Evolutionary conservation across 768 basidiomycete genomes (phyloP).

Genomic region (Phallus indusiatus): DNA sequence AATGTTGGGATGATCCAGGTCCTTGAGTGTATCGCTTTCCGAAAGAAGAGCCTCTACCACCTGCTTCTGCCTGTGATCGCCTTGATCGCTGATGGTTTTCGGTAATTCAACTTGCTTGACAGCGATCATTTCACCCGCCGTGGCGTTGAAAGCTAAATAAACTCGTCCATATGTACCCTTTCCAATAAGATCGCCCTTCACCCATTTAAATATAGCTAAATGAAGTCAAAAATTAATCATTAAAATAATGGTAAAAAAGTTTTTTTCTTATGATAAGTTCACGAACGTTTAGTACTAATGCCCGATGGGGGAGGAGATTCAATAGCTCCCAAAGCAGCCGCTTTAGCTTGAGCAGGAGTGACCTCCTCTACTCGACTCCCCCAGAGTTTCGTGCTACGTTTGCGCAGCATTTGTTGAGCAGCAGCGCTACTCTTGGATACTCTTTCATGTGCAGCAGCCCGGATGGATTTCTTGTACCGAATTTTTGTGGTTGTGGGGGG

Average conservation of each 20-base stretch:
- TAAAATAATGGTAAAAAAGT: background rate
- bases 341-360: conserved; percentile 58
- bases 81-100: conserved; percentile 82
- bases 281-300: conserved; percentile 59
- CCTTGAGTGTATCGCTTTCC: conserved; percentile 94
- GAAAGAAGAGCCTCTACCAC: conserved; percentile 89
- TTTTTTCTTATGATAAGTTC: conserved; percentile 1
- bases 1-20: conserved; percentile 93
- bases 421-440: conserved; percentile 55
- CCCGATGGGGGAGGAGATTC: conserved; percentile 48
- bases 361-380: conserved; percentile 91
- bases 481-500: conserved; percentile 33
- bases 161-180: conserved; percentile 96
- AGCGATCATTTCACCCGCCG: conserved; percentile 97
- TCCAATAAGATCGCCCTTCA: conserved; percentile 94
- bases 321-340: conserved; percentile 28
- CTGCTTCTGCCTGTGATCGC: conserved; percentile 71
- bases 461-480: conserved; percentile 81
- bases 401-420: conserved; percentile 48
- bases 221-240: conserved; percentile 15
- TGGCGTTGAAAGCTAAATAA: conserved; percentile 91
- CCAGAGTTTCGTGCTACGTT: conserved; percentile 93
- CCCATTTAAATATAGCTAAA: conserved; percentile 92
- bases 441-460: conserved; percentile 83
- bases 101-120: conserved; percentile 99